Percentiles rank a stretch among this genome's conserved stretches.
These are phyloP conservation scores for Phialophora chinensis DNA, from an alignment of 2,329 filamentous ascomycete genomes.

Conservation along the genomic window DNA sequence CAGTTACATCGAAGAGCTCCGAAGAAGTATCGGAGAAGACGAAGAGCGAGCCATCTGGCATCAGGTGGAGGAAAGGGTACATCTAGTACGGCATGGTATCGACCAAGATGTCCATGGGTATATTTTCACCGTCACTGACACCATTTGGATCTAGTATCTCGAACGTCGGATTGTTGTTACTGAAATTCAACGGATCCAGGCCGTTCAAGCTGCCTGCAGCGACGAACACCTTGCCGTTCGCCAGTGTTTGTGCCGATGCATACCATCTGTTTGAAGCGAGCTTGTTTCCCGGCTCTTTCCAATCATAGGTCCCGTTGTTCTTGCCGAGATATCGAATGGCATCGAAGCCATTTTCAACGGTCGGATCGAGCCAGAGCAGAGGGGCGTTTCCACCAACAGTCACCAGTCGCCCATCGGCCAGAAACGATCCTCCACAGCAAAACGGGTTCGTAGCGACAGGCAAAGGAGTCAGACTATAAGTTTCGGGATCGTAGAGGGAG, in stretches of 20 bases:
- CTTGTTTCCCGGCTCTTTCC: conserved; percentile 63
- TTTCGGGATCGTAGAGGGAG: conserved; percentile 62
- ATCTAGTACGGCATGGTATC: conserved; percentile 68
- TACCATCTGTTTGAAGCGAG: conserved; percentile 65
- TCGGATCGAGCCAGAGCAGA: conserved; percentile 61
- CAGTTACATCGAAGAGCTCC: conserved; percentile 60
- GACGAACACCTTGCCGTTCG: conserved; percentile 64
- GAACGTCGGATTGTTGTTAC: conserved; percentile 69
- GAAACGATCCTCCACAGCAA: conserved; percentile 65
- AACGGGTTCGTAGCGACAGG: conserved; percentile 61
- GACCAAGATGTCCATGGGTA: conserved; percentile 60
- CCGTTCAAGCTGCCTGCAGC: conserved; percentile 66
- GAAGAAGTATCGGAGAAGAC: conserved; percentile 63
- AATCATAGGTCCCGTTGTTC: conserved; percentile 54
- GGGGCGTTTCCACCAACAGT: conserved; percentile 65
- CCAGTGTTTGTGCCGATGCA: conserved; percentile 64
- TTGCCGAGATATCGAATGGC: conserved; percentile 62
- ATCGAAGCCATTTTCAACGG: conserved; percentile 64
- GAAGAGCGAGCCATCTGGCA: conserved; percentile 63
- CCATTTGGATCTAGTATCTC: conserved; percentile 62
- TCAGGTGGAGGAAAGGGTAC: conserved; percentile 67
- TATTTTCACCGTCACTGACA: conserved; percentile 54
- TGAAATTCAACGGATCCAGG: conserved; percentile 58
- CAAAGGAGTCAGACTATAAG: conserved; percentile 44
- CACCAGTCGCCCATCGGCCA: conserved; percentile 62